Conservation (phyloP, 805 yeast species). For the Lipomyces japonicus region DNA sequence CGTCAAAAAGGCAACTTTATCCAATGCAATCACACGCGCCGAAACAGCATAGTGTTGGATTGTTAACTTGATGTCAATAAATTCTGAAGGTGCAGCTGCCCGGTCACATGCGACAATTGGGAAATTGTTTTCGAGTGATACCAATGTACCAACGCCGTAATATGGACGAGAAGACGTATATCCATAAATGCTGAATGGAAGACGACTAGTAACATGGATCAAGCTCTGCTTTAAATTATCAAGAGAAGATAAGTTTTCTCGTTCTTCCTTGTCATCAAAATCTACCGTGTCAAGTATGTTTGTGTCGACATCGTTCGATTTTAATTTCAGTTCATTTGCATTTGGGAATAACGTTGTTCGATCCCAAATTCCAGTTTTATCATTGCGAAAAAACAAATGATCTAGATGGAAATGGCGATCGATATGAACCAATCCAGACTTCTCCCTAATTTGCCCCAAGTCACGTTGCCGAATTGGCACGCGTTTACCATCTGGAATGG, state of each 20-base stretch:
- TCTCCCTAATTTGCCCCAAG: constrained; percentile 23
- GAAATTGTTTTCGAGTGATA: constrained; percentile 12
- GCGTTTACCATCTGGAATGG: constrained; percentile 17
- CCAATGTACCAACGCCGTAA: constrained; percentile 22
- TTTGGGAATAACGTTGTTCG: constrained; percentile 4
- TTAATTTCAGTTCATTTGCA: neutral
- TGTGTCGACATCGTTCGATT: neutral
- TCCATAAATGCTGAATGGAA: constrained; percentile 28
- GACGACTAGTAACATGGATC: constrained; percentile 21
- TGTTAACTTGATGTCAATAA: constrained; percentile 24
- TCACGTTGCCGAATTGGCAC: constrained; percentile 21
- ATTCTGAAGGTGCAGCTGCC: constrained; percentile 24
- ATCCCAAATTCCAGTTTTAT: constrained; percentile 26
- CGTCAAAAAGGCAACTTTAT: constrained; percentile 21
- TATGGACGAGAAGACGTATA: constrained; percentile 19
- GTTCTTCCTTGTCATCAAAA: constrained; percentile 14
- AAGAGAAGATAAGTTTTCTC: constrained; percentile 1
- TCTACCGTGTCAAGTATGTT: neutral
- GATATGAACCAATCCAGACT: constrained; percentile 14
- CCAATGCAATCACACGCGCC: constrained; percentile 23
- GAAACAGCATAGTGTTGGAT: constrained; percentile 23
- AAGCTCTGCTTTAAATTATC: constrained; percentile 17
- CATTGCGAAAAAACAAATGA: constrained; percentile 23
- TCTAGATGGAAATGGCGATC: constrained; percentile 28
- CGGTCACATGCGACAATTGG: constrained; percentile 26